Base-by-base conservation (phyloP, 192 early-diverging fungal genomes). In the Coemansia sp. region DNA sequence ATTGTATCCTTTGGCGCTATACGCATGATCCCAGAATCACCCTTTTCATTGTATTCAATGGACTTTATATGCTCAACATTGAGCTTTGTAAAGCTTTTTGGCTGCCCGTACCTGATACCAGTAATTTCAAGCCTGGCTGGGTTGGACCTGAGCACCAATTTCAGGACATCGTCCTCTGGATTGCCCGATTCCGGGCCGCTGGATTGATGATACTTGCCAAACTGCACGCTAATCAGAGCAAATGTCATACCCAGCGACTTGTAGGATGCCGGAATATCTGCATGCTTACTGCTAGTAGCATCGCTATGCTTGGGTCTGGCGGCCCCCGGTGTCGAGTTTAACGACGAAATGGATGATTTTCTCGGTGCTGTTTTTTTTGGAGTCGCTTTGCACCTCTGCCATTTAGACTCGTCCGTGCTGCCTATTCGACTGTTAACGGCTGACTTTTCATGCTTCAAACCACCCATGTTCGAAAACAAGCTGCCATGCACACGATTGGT, bases 151-250 rank as follows among this genome's bases (percentile, higher is more conserved):
- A 3, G 16, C 3, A 45, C 5, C 7, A 74, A 25, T 7, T 45
- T 49, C 40, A 80, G 54, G 5, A 18, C 58, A 16, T 25, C 10
- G 38, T 12, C 28, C 11, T 60, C 16, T 5, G 16, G 34, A 7
- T 51, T 58, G 18, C 14, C 48, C 5, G 60, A 33, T 20, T 57
- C 56, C 30, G 34, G 20, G 51, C 49, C 64, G 11, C 55, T n/a
- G 6, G 52, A 50, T 31, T 70, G 55, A 16, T 63, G n/a, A n/a
- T 64, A 60, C 17, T 66, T 73, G 18, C 76, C 76, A 22, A 78
- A 66, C 55, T 63, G 67, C 2, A 78, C 60, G 25, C 76, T 45
- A 16, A 16, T 45, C 5, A 45, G 12, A 45, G 16, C 12, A 45
- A 45, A 45, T 16, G 42, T 7, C 42, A 2, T 11, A 16, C 12